These are phyloP conservation scores for Zasmidium cellare DNA, from an alignment of 2,329 filamentous ascomycete species.

Conservation along the genomic window DNA sequence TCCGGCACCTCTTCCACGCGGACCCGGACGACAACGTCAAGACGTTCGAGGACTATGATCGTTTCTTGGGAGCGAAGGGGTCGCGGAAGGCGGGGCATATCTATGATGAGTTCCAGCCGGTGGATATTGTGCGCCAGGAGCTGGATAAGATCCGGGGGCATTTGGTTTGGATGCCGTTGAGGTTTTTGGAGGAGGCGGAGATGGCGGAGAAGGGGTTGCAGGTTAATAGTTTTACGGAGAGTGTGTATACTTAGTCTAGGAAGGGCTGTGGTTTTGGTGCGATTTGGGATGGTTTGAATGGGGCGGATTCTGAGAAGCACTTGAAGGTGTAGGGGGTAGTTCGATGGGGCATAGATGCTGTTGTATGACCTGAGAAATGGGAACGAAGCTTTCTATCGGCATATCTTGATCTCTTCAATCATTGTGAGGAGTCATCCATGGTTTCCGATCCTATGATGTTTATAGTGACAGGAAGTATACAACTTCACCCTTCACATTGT, in stretches of 20 bases:
- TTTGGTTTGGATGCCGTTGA: constrained; percentile 91
- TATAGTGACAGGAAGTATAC: too few species aligned
- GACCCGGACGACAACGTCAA: constrained; percentile 89
- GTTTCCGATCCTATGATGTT: too few species aligned
- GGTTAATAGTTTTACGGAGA: constrained; percentile 84
- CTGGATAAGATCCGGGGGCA: constrained; percentile 78
- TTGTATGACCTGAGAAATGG: too few species aligned
- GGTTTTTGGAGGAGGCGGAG: constrained; percentile 77
- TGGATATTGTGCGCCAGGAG: constrained; percentile 70
- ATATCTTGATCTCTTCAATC: too few species aligned
- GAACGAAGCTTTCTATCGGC: too few species aligned
- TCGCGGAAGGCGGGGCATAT: constrained; percentile 75
- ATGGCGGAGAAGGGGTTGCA: constrained; percentile 90
- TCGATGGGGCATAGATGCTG: too few species aligned
- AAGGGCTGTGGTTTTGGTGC: too few species aligned
- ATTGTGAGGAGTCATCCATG: too few species aligned
- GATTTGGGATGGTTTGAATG: too few species aligned
- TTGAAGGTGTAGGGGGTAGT: too few species aligned
- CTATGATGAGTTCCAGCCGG: constrained; percentile 75
- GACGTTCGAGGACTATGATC: constrained; percentile 87
- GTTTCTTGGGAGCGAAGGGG: constrained; percentile 65
- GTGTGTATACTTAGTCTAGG: constrained; percentile 67
- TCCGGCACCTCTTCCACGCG: constrained; percentile 78
- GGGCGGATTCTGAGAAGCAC: too few species aligned
- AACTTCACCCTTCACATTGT: too few species aligned